These are phyloP conservation scores for Aspergillus felis DNA, from an alignment of 2,329 filamentous ascomycete genomes.

Conservation along the genomic window DNA sequence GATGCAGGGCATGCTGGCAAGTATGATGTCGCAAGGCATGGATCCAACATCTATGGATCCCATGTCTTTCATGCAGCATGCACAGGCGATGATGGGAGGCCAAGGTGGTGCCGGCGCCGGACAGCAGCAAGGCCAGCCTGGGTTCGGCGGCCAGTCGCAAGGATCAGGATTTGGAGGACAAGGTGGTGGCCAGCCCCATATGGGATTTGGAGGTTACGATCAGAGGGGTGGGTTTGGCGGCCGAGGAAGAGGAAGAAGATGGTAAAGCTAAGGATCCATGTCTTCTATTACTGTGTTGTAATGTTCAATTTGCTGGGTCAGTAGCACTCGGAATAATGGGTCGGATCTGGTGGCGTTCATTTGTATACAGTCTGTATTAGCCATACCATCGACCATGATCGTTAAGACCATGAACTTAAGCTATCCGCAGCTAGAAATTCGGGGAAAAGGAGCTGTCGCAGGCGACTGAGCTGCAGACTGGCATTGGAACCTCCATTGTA, in stretches of 20 bases:
- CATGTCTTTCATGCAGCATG: slow-evolving; percentile 51
- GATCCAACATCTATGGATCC: slow-evolving; percentile 53
- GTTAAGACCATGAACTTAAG: not conserved
- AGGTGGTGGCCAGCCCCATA: slow-evolving; percentile 37
- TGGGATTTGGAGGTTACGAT: slow-evolving; percentile 41
- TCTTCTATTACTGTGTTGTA: slow-evolving; percentile 11
- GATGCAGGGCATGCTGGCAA: slow-evolving; percentile 57
- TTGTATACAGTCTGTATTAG: slow-evolving; percentile 7
- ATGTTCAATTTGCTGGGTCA: slow-evolving; percentile 9
- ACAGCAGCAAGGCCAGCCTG: slow-evolving; percentile 34
- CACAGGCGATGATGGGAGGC: slow-evolving; percentile 48
- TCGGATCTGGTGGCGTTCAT: slow-evolving; percentile 17
- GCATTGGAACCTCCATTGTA: not conserved
- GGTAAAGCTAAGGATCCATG: slow-evolving; percentile 21
- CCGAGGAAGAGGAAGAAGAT: slow-evolving; percentile 39
- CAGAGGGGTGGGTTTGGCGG: slow-evolving; percentile 38
- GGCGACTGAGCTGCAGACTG: slow-evolving; percentile 3
- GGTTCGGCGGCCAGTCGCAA: slow-evolving; percentile 32
- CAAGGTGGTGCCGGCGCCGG: slow-evolving; percentile 38
- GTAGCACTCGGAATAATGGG: slow-evolving; percentile 3
- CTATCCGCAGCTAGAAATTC: not conserved
- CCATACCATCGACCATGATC: not conserved
- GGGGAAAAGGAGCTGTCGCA: slow-evolving; percentile 9
- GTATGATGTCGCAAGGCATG: slow-evolving; percentile 52
- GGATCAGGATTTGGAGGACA: slow-evolving; percentile 32